Percentiles rank a stretch among this genome's conserved stretches.
Conservation (phyloP, 805 yeast genomes). For the Kluyveromyces dobzhanskii region DNA sequence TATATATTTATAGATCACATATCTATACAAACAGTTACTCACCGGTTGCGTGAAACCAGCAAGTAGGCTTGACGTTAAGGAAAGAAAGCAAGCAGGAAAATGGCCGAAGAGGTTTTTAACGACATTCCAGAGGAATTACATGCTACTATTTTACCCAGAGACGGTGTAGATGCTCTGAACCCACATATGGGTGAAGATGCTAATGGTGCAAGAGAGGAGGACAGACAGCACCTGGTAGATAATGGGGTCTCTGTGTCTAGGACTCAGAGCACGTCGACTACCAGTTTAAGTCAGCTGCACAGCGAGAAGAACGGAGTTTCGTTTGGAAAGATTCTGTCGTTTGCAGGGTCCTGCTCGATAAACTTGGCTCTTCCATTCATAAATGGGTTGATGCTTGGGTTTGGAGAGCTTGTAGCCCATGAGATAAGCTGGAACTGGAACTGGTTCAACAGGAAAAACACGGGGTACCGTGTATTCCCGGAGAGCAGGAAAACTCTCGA, state of each 20-base stretch:
- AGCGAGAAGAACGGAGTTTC: not conserved
- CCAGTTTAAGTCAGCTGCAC: constrained; percentile 1
- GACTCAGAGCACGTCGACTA: constrained; percentile 1
- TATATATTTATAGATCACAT: too few species aligned
- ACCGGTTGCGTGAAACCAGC: too few species aligned
- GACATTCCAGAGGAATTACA: constrained; percentile 11
- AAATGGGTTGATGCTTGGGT: constrained; percentile 92
- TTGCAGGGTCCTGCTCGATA: constrained; percentile 43
- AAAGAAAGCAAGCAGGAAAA: too few species aligned
- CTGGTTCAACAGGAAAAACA: constrained; percentile 61
- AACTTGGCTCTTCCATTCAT: constrained; percentile 79
- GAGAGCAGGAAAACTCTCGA: constrained; percentile 14
- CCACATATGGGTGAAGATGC: not conserved
- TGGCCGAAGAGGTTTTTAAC: constrained; percentile 9
- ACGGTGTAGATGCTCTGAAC: not conserved
- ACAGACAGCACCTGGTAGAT: constrained; percentile 2
- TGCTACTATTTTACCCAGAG: constrained; percentile 9
- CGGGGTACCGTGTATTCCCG: constrained; percentile 23
- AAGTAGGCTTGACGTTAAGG: too few species aligned
- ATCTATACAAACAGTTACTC: too few species aligned
- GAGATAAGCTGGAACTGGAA: constrained; percentile 77
- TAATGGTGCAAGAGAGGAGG: constrained; percentile 3
- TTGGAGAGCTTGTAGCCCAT: constrained; percentile 91
- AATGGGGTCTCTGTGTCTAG: not conserved
- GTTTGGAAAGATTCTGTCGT: constrained; percentile 9